Conservation (phyloP, 2,329 filamentous ascomycete genomes). For the Berkeleyomyces rouxiae region DNA sequence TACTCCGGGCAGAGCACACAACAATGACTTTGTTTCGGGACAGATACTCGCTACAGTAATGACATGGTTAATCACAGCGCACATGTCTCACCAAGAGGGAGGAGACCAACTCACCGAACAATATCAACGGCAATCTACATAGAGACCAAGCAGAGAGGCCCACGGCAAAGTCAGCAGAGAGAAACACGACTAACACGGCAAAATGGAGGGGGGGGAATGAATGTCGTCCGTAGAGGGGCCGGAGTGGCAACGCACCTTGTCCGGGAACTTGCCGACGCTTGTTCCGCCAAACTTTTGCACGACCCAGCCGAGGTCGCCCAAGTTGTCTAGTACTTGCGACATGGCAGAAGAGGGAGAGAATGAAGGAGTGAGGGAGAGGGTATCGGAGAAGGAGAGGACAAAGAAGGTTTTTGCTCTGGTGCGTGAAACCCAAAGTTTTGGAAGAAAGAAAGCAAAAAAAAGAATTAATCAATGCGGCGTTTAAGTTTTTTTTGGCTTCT, state of each 20-base stretch:
- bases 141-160: not conserved
- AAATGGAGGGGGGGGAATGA: not conserved
- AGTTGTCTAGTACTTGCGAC: slow-evolving; percentile 19
- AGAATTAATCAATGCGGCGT: not conserved
- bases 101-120: slow-evolving; percentile 22
- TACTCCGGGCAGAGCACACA: slow-evolving; percentile 89
- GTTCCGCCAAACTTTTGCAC: slow-evolving; percentile 95
- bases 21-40: slow-evolving; percentile 63
- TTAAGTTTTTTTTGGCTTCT: not conserved
- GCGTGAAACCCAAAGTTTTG: too few species aligned
- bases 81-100: not conserved
- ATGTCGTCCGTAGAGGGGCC: not conserved
- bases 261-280: slow-evolving; percentile 84
- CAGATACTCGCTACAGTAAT: slow-evolving; percentile 24
- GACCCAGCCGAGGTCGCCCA: slow-evolving; percentile 46
- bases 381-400: not conserved
- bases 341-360: not conserved
- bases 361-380: not conserved
- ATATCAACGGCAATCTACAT: slow-evolving; percentile 27
- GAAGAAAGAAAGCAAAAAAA: not conserved
- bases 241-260: slow-evolving; percentile 32
- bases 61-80: not conserved
- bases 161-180: not conserved
- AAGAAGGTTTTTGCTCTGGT: too few species aligned
- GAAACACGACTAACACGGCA: not conserved